phyloP scores from a whole-genome alignment of 352 stramenopile genomes.

The Plasmopara muralis region DNA sequence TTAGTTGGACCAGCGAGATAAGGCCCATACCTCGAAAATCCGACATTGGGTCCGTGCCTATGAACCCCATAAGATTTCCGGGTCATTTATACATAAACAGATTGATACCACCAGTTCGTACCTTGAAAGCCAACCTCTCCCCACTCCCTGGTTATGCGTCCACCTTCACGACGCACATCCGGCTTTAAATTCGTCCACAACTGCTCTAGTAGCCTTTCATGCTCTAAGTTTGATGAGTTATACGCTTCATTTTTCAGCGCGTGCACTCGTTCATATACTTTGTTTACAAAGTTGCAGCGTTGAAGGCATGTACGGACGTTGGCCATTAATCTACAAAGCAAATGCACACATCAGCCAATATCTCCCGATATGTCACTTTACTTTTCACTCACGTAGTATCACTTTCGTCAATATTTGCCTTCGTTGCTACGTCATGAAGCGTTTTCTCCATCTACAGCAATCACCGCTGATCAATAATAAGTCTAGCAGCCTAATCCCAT shows the following conservation, averaged over 20 bases:
- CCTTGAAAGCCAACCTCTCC: slow-evolving; percentile 85
- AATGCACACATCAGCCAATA: slow-evolving; percentile 1
- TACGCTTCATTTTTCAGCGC: slow-evolving; percentile 62
- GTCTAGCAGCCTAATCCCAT: not conserved
- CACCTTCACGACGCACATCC: slow-evolving; percentile 58
- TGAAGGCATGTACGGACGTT: slow-evolving; percentile 65
- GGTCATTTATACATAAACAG: not conserved
- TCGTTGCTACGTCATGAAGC: slow-evolving; percentile 49
- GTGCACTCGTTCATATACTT: slow-evolving; percentile 48
- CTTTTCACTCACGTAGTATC: slow-evolving; percentile 33
- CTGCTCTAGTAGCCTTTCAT: slow-evolving; percentile 79
- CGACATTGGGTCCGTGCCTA: slow-evolving; percentile 77
- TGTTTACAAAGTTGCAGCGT: slow-evolving; percentile 72
- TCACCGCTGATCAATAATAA: not conserved
- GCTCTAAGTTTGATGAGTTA: slow-evolving; percentile 47
- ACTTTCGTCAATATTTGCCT: slow-evolving; percentile 38
- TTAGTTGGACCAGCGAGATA: slow-evolving; percentile 67
- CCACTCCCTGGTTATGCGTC: slow-evolving; percentile 83
- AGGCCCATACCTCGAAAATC: slow-evolving; percentile 83
- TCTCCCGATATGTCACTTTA: not conserved
- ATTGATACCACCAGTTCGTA: slow-evolving; percentile 6
- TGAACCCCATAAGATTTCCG: not conserved
- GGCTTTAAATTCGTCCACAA: slow-evolving; percentile 78
- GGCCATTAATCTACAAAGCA: slow-evolving; percentile 39
- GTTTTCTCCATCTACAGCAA: slow-evolving; percentile 41